phyloP scores from a whole-genome alignment of 352 stramenopile species.

The Pythium chondricola region DNA sequence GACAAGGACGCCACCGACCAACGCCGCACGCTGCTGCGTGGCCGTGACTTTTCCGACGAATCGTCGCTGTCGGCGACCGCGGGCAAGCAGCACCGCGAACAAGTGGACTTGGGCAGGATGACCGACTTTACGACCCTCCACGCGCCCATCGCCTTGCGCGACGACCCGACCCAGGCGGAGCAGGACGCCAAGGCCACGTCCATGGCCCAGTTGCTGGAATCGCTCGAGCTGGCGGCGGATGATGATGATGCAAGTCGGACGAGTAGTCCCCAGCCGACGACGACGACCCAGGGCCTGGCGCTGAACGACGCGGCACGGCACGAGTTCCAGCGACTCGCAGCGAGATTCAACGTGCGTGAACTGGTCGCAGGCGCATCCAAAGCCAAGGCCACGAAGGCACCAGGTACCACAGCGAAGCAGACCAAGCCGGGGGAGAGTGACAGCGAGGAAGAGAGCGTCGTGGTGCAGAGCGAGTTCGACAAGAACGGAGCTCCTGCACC shows the following conservation, averaged over 20 bases:
- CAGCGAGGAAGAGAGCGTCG: constrained; percentile 64
- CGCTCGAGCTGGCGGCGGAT: constrained; percentile 57
- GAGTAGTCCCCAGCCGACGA: constrained; percentile 15
- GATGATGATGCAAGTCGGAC: constrained; percentile 13
- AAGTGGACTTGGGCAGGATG: constrained; percentile 75
- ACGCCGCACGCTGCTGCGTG: constrained; percentile 63
- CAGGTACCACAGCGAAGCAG: constrained; percentile 9
- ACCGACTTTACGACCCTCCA: constrained; percentile 78
- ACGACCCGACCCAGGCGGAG: constrained; percentile 50
- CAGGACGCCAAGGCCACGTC: constrained; percentile 49
- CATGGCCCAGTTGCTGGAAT: constrained; percentile 67
- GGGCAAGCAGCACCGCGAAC: constrained; percentile 26
- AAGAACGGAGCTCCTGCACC: constrained; percentile 8
- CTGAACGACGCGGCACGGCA: constrained; percentile 34
- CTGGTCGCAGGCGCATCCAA: constrained; percentile 31
- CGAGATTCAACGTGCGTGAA: constrained; percentile 34
- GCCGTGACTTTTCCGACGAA: constrained; percentile 60
- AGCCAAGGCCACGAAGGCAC: constrained; percentile 10
- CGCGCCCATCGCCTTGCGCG: constrained; percentile 62
- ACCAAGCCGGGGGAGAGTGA: constrained; percentile 34
- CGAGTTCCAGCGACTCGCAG: constrained; percentile 61
- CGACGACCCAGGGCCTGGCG: constrained; percentile 21
- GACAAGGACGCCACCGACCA: constrained; percentile 59
- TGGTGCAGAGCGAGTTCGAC: constrained; percentile 72
- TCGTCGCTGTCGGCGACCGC: constrained; percentile 31